Evolutionary conservation across 2,329 filamentous ascomycete species (phyloP), one percentile per base, ranked within the genome.

Genomic region (Coniochaeta sp.): DNA sequence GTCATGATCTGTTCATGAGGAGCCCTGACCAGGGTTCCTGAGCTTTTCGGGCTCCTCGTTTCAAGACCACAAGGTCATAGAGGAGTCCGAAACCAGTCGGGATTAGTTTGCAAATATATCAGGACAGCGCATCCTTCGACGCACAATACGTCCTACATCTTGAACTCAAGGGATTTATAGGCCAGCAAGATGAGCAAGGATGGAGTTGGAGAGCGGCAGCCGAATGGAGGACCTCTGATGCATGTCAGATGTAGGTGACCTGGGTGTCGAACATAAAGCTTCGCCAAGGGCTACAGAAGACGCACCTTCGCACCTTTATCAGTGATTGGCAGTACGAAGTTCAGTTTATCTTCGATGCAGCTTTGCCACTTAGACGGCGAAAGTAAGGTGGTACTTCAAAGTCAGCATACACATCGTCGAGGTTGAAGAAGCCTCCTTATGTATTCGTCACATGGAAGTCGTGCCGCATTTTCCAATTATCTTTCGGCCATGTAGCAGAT

Each of bases 1-100:
- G 65, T 70, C 66, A 65, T 67, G 50, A 66, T 56, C 22, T n/a
- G 42, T 26, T 26, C 38, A n/a, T 40, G 16, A 10, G n/a, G 38
- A 40, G 38, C 38, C 14, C 34, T 36, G 34, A 36, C 34, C 14
- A 7, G 34, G 12, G 14, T 36, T 14, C 8, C 9, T 12, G 5
- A 14, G 34, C 5, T 36, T 14, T 36, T 36, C 3, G 34, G 34
- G 7, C 7, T 36, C 14, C 34, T 12, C 30, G 30, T 32, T 36
- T 14, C 34, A 36, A 8, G 8, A 7, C 14, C 34, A n/a, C 10
- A 9, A 36, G 34, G 34, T 7, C 10, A 36, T 36, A 14, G 14
- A 14, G 14, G 34, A 14, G 22, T 47, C 26, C 10, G 22, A 26
- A 22, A 47, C 24, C 12, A 7, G 7, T 26, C 10, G 19, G 42